Percentiles rank a stretch among this genome's conserved stretches.
Conservation (phyloP, 352 stramenopile genomes). For the Globisporangium nodosum region DNA sequence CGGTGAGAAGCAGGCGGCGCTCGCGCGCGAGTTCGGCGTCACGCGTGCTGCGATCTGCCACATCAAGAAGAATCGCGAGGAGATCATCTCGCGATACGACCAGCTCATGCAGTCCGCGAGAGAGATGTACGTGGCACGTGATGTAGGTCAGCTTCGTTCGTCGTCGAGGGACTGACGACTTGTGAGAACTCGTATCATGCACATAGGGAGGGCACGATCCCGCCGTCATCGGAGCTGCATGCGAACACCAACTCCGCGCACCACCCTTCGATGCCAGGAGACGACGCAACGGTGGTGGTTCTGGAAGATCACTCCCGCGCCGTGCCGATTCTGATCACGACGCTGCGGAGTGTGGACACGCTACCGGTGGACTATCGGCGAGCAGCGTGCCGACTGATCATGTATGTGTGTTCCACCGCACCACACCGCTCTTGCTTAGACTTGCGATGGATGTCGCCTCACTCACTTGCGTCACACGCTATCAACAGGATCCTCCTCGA, state of each 20-base stretch:
- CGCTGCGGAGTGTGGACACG: constrained; percentile 31
- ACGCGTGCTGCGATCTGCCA: constrained; percentile 66
- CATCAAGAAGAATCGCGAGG: constrained; percentile 74
- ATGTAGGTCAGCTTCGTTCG: not conserved
- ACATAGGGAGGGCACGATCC: constrained; percentile 24
- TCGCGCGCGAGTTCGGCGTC: constrained; percentile 65
- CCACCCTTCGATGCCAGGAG: not conserved
- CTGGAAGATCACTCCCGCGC: constrained; percentile 36
- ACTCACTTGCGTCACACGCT: no score
- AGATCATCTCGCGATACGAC: constrained; percentile 67
- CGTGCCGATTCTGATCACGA: constrained; percentile 41
- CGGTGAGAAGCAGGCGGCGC: constrained; percentile 53
- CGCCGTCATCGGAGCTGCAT: not conserved
- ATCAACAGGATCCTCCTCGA: constrained; percentile 44
- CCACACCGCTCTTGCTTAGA: no score
- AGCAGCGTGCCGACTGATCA: constrained; percentile 38
- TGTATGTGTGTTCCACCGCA: constrained; percentile 15
- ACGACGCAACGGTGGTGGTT: constrained; percentile 27
- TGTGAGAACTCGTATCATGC: not conserved
- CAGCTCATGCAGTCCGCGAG: constrained; percentile 46
- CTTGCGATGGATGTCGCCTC: no score
- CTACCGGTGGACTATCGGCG: constrained; percentile 26
- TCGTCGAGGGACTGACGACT: not conserved
- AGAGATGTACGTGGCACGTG: constrained; percentile 31
- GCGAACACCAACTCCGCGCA: not conserved